Percentiles rank a stretch among this genome's conserved stretches.
Evolutionary conservation across 2,329 filamentous ascomycete species (phyloP).

Genomic region (Scedosporium aurantiacum): DNA sequence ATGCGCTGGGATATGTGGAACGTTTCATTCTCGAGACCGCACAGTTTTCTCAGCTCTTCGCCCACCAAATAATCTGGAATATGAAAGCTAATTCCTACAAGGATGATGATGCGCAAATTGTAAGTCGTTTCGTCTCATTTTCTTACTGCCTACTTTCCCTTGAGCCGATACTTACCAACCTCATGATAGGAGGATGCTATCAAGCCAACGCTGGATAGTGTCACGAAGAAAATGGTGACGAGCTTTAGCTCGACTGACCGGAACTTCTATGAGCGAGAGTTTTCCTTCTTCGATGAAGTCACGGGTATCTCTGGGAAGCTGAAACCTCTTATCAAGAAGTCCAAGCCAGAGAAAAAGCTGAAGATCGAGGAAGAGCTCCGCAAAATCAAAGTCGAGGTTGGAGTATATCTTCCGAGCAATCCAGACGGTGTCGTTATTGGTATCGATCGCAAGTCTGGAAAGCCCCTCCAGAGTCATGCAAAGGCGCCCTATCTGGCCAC

Average conservation of each 20-base stretch:
- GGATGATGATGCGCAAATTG: slow-evolving; percentile 81
- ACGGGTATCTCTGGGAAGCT: slow-evolving; percentile 93
- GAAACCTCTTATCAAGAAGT: slow-evolving; percentile 80
- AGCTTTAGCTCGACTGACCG: slow-evolving; percentile 73
- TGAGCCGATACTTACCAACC: slow-evolving; percentile 11
- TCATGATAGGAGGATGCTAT: slow-evolving; percentile 63
- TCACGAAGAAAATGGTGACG: slow-evolving; percentile 71
- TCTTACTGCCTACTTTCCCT: background rate
- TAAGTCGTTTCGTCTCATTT: slow-evolving; percentile 29
- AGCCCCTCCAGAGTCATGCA: slow-evolving; percentile 92
- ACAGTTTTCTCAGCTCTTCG: slow-evolving; percentile 94
- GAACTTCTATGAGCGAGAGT: slow-evolving; percentile 87
- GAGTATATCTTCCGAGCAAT: slow-evolving; percentile 94
- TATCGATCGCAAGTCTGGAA: slow-evolving; percentile 95
- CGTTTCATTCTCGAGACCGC: slow-evolving; percentile 95
- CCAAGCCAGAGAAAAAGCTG: slow-evolving; percentile 94
- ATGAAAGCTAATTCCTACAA: slow-evolving; percentile 99
- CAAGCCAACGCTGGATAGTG: slow-evolving; percentile 85
- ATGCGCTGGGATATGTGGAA: slow-evolving; percentile 87
- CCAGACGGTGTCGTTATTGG: slow-evolving; percentile 95
- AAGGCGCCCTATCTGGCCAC: slow-evolving; percentile 99
- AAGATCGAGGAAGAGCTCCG: slow-evolving; percentile 98
- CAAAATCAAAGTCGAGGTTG: slow-evolving; percentile 93
- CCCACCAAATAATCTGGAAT: slow-evolving; percentile 99
- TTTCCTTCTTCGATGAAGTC: slow-evolving; percentile 95